Base-by-base conservation (phyloP, 202 grass and related monocot genomes). In the Hordeum pubiflorum region DNA sequence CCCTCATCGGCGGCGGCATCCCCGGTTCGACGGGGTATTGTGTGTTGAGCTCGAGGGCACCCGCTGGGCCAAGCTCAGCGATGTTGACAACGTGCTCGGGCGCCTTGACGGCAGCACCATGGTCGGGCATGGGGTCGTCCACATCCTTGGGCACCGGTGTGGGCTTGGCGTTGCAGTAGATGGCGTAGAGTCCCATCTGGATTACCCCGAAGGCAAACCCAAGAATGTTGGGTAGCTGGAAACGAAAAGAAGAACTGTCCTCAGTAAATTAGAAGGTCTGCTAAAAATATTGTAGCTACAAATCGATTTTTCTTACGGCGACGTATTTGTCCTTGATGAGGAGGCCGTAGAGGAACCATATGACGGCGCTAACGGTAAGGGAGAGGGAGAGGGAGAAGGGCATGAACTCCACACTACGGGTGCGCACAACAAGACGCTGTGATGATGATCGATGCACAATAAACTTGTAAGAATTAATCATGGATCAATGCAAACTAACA, bases 331-430 rank as follows among this genome's bases (percentile, higher is more conserved):
- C 94, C 83, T 81, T 90, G 21, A 87, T 86, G 10, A 94, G 78
- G 6, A 97, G 69, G 24, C 94, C 94, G 22, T 97, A 97, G 15
- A 86, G 72, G 83, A 97, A 97, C 94, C 94, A 97, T 23, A 86
- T 85, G 9, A 94, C 26, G 12, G 59, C 59, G 5, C 59, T 62
- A 12, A 62, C 12, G 14, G 94, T 97, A 75, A 97, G 94, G 23
- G 89, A 94, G 58, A 94, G 63, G 8, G 94, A 97, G 59, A 62
- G 59, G 1, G 59, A 31, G 78, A 97, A 97, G 21, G 94, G 94
- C 94, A 97, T 97, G 85, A 90, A 97, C 75, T 97, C 91, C 3
- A 94, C 91, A 33, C 94, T 97, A 24, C 74, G 70, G 0, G 94
- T 97, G 24, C 85, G 83, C 71, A 97, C 85, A 15, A 97, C 94